These are phyloP conservation scores for Diplosphaera chodatii DNA, from an alignment of 139 green algal genomes.

Conservation along the genomic window DNA sequence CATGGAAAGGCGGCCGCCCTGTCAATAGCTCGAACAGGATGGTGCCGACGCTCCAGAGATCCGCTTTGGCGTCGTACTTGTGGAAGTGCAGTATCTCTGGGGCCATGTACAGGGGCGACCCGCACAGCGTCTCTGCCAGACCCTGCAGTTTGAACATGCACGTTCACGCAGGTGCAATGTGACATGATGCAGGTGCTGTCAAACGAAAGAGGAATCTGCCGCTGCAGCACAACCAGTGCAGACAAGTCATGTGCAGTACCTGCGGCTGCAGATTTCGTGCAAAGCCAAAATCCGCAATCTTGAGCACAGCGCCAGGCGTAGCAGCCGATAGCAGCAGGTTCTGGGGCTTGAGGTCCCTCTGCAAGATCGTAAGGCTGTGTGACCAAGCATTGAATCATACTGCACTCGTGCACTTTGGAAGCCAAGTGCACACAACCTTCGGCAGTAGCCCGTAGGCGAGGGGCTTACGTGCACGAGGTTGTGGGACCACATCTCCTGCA, in stretches of 20 bases:
- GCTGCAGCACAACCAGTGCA: too few relatives aligned
- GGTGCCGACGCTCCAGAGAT: conserved; percentile 92
- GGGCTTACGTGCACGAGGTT: conserved; percentile 83
- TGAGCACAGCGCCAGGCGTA: conserved; percentile 47
- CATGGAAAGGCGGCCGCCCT: conserved; percentile 65
- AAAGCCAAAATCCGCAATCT: conserved; percentile 99
- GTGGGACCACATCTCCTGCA: conserved; percentile 71
- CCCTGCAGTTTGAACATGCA: conserved; percentile 28
- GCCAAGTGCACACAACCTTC: too few relatives aligned
- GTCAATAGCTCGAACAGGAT: conserved; percentile 93
- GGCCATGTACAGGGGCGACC: conserved; percentile 97
- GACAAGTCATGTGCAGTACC: too few relatives aligned
- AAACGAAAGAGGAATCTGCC: too few relatives aligned
- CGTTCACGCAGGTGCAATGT: background rate
- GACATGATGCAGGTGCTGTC: too few relatives aligned
- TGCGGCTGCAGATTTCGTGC: conserved; percentile 80
- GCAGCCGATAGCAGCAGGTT: conserved; percentile 80
- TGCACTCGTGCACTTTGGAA: background rate
- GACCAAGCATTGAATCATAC: too few relatives aligned
- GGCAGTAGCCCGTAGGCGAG: too few relatives aligned
- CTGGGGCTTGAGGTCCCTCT: conserved; percentile 97
- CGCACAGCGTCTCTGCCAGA: conserved; percentile 96
- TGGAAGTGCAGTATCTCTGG: conserved; percentile 86
- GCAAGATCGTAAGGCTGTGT: background rate
- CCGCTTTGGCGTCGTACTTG: conserved; percentile 69